Percentiles rank a stretch among this genome's conserved stretches.
Evolutionary conservation across 164 flowering plant species (phyloP).

Genomic region (Nymphaea thermarum): DNA sequence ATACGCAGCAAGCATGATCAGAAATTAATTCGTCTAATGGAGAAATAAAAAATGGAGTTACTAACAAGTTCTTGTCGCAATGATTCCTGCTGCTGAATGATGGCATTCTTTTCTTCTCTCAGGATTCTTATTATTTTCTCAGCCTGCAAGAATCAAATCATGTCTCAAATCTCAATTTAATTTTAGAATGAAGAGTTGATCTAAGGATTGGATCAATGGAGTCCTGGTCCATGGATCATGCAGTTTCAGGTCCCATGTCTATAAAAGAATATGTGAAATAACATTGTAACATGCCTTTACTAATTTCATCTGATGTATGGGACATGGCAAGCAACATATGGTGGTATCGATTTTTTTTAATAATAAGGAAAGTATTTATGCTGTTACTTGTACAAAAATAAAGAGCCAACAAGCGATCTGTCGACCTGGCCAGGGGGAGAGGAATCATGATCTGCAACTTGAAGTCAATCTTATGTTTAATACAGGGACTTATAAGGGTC

Average conservation of each 20-base stretch:
- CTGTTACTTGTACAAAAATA: too few species aligned
- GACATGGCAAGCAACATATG: too few species aligned
- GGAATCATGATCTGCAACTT: too few species aligned
- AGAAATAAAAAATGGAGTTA: constrained; percentile 3
- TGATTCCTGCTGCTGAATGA: constrained; percentile 27
- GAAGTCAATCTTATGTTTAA: too few species aligned
- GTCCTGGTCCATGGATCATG: background rate
- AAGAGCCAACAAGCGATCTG: too few species aligned
- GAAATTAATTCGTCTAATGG: background rate
- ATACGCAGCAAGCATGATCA: background rate
- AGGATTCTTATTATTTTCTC: constrained; percentile 38
- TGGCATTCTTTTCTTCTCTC: constrained; percentile 36
- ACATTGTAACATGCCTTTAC: background rate
- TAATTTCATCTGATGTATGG: background rate
- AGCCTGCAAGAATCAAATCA: constrained; percentile 31
- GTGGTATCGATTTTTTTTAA: too few species aligned
- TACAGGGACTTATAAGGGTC: too few species aligned
- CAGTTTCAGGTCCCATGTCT: background rate
- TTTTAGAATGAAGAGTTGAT: background rate
- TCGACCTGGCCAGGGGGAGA: too few species aligned
- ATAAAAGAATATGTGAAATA: background rate
- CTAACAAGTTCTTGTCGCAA: constrained; percentile 49
- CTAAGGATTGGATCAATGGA: background rate
- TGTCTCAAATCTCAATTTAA: background rate
- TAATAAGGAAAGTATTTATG: too few species aligned